Evolutionary conservation across 345 rosid genomes (phyloP).

Genomic region (Populus euphratica): DNA sequence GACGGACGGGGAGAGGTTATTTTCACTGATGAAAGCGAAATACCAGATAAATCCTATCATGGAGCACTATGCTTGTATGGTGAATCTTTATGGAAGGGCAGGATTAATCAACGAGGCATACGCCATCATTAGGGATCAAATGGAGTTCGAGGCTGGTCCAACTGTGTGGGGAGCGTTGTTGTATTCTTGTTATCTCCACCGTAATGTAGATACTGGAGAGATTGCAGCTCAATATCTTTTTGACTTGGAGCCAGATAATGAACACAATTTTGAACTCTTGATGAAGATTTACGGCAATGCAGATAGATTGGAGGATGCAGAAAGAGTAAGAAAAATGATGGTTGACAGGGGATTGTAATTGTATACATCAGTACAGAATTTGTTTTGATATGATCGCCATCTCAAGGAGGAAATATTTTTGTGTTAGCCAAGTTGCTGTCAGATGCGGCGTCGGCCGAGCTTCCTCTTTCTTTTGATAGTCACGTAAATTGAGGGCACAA

Average conservation of each 20-base stretch:
- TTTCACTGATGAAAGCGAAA: slow-evolving; percentile 49
- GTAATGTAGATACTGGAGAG: slow-evolving; percentile 61
- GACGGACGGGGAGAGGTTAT: slow-evolving; percentile 57
- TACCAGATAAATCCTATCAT: slow-evolving; percentile 42
- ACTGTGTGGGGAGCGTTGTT: slow-evolving; percentile 87
- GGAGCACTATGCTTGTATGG: slow-evolving; percentile 86
- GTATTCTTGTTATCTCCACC: slow-evolving; percentile 64
- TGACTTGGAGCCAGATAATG: slow-evolving; percentile 77
- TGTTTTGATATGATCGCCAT: not conserved
- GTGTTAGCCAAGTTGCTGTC: not conserved
- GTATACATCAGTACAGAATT: not conserved
- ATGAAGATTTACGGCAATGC: slow-evolving; percentile 54
- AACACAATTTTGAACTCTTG: slow-evolving; percentile 67
- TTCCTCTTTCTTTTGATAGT: not conserved
- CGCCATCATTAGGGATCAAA: slow-evolving; percentile 42
- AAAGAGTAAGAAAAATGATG: slow-evolving; percentile 64
- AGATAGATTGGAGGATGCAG: slow-evolving; percentile 24
- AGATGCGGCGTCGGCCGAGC: not conserved
- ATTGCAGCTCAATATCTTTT: slow-evolving; percentile 64
- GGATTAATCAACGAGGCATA: slow-evolving; percentile 64
- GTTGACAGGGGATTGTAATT: slow-evolving; percentile 57
- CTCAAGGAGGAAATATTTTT: not conserved
- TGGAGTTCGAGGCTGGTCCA: slow-evolving; percentile 73
- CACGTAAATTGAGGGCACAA: not conserved
- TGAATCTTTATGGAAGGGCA: slow-evolving; percentile 73